Conservation (phyloP, 768 basidiomycete species). For the Tremella fuciformis region DNA sequence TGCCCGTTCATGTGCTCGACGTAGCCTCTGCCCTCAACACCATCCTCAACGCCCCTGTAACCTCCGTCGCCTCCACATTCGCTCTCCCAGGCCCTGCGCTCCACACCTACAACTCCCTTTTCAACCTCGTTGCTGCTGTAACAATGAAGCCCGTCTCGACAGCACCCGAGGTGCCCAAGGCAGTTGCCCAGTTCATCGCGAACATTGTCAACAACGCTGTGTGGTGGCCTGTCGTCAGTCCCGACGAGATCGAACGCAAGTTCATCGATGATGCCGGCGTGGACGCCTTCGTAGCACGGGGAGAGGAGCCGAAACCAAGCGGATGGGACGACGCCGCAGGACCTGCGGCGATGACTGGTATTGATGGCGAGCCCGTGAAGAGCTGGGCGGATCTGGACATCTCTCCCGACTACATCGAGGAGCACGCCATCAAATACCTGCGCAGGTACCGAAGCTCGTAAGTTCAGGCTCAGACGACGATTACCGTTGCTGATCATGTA, state of each 20-base stretch:
- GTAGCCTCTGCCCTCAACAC: conserved; percentile 88
- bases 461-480: conserved; percentile 52
- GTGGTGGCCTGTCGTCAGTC: conserved; percentile 91
- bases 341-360: conserved; percentile 40
- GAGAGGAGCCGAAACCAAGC: conserved; percentile 20
- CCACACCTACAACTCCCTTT: conserved; percentile 65
- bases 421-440: conserved; percentile 82
- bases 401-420: conserved; percentile 77
- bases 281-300: conserved; percentile 44
- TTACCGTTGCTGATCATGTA: conserved; percentile 18
- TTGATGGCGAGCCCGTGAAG: conserved; percentile 57
- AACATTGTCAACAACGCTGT: conserved; percentile 61
- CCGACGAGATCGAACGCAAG: conserved; percentile 84
- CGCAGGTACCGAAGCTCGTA: conserved; percentile 84
- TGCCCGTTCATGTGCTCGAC: conserved; percentile 91
- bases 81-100: conserved; percentile 85
- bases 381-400: conserved; percentile 83
- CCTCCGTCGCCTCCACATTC: conserved; percentile 59
- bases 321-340: conserved; percentile 35
- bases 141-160: conserved; percentile 71
- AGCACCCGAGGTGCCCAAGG: conserved; percentile 73
- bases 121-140: conserved; percentile 66
- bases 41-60: conserved; percentile 62
- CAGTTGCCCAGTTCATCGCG: conserved; percentile 64
- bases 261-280: conserved; percentile 71